A percentile compares a stretch with the other conserved stretches of the same genome.
Conservation (phyloP, 495 filamentous ascomycete species). For the Articulospora tetracladia region DNA sequence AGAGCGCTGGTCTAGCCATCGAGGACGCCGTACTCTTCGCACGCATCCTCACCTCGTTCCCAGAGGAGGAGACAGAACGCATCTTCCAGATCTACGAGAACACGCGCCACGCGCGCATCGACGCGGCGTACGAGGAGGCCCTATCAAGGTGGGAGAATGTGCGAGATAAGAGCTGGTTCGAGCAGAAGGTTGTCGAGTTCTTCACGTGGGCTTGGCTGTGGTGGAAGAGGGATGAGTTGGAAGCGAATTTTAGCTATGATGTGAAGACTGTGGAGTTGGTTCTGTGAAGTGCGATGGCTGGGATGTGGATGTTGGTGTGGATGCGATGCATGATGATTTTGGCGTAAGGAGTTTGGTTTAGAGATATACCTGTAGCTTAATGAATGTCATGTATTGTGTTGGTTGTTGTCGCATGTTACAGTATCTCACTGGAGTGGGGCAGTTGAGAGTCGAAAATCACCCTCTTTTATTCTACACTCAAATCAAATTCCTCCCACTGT, state of each 20-base stretch:
- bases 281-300: too few relatives aligned
- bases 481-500: too few relatives aligned
- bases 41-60: slow-evolving; percentile 37
- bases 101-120: slow-evolving; percentile 44
- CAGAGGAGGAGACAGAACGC: slow-evolving; percentile 30
- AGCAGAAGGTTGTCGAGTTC: slow-evolving; percentile 31
- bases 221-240: slow-evolving; percentile 16
- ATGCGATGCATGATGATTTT: not conserved
- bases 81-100: slow-evolving; percentile 50
- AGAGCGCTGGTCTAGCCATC: slow-evolving; percentile 56
- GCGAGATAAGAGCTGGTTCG: slow-evolving; percentile 37
- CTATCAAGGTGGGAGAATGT: slow-evolving; percentile 37
- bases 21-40: slow-evolving; percentile 58
- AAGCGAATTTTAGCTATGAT: slow-evolving; percentile 9
- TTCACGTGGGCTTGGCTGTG: slow-evolving; percentile 33
- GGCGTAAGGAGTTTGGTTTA: too few relatives aligned
- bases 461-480: too few relatives aligned
- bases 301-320: too few relatives aligned
- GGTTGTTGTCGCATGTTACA: too few relatives aligned
- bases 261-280: slow-evolving; percentile 9
- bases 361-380: too few relatives aligned
- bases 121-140: slow-evolving; percentile 48
- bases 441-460: too few relatives aligned
- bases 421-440: too few relatives aligned
- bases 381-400: too few relatives aligned